phyloP scores from a whole-genome alignment of 495 filamentous ascomycete genomes.

The Podospora pseudopauciseta region DNA sequence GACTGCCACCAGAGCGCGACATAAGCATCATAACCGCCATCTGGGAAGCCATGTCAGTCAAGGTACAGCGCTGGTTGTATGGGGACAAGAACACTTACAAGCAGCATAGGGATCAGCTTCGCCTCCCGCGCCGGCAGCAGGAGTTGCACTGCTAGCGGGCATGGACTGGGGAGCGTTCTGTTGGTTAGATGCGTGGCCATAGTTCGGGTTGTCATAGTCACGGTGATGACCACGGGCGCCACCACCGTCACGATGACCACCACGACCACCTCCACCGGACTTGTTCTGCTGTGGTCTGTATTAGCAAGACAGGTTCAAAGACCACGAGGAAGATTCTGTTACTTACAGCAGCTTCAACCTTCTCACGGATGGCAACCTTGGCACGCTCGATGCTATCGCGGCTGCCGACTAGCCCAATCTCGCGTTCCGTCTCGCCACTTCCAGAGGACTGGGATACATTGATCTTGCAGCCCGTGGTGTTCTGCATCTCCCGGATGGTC shows the following conservation, averaged over 20 bases:
- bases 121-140: constrained; percentile 22
- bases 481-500: constrained; percentile 84
- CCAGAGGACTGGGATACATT: constrained; percentile 73
- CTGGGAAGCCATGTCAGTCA: constrained; percentile 12
- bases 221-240: constrained; percentile 41
- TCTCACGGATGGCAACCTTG: constrained; percentile 75
- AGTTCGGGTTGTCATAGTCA: constrained; percentile 44
- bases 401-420: constrained; percentile 74
- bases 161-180: constrained; percentile 25
- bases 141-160: constrained; percentile 22
- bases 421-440: constrained; percentile 65
- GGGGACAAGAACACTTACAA: constrained; percentile 23
- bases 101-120: constrained; percentile 33
- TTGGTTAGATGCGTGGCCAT: constrained; percentile 32
- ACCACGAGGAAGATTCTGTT: background rate
- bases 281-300: constrained; percentile 35
- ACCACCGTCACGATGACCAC: constrained; percentile 37
- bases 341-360: constrained; percentile 78
- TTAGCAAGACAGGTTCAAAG: background rate
- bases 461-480: constrained; percentile 78
- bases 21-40: constrained; percentile 37
- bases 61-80: background rate
- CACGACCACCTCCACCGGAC: constrained; percentile 46
- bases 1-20: constrained; percentile 35
- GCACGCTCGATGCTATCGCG: constrained; percentile 68